Percentiles rank a stretch among this genome's conserved stretches.
phyloP scores from a whole-genome alignment of 2,329 filamentous ascomycete genomes.

The Zymoseptoria crescenta region DNA sequence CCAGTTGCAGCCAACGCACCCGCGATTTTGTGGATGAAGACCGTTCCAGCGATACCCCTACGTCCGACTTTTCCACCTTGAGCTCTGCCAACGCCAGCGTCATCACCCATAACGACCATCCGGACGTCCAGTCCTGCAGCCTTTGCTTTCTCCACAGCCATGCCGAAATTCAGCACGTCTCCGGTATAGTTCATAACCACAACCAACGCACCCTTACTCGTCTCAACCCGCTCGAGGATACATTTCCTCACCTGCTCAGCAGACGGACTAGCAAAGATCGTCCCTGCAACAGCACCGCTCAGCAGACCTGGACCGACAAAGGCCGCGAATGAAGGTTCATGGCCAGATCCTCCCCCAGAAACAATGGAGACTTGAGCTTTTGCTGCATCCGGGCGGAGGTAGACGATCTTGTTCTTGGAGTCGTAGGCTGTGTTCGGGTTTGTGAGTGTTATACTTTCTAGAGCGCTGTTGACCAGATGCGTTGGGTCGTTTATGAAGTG shows the following conservation, averaged over 20 bases:
- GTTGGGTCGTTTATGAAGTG: slow-evolving; percentile 85
- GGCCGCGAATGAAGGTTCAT: slow-evolving; percentile 79
- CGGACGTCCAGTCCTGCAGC: slow-evolving; percentile 69
- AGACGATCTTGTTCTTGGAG: slow-evolving; percentile 72
- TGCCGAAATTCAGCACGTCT: slow-evolving; percentile 77
- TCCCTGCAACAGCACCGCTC: slow-evolving; percentile 74
- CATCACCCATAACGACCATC: slow-evolving; percentile 88
- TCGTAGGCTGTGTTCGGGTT: slow-evolving; percentile 81
- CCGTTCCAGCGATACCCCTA: slow-evolving; percentile 83
- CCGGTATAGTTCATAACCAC: slow-evolving; percentile 72
- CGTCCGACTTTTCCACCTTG: slow-evolving; percentile 87
- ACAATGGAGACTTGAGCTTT: slow-evolving; percentile 65
- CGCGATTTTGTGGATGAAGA: slow-evolving; percentile 82
- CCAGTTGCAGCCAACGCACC: slow-evolving; percentile 71
- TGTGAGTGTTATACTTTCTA: slow-evolving; percentile 68
- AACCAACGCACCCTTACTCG: slow-evolving; percentile 69
- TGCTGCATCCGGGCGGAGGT: slow-evolving; percentile 54
- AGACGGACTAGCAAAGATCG: slow-evolving; percentile 74
- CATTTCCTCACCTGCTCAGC: slow-evolving; percentile 75
- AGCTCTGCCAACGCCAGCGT: slow-evolving; percentile 76
- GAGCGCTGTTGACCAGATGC: slow-evolving; percentile 67
- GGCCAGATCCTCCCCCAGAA: slow-evolving; percentile 81
- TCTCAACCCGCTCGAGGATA: slow-evolving; percentile 64
- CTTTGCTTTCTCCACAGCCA: slow-evolving; percentile 86
- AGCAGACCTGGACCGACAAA: slow-evolving; percentile 79